A percentile compares a stretch with the other conserved stretches of the same genome.
Conservation (phyloP, 768 basidiomycete genomes). For the Lactarius hatsudake region DNA sequence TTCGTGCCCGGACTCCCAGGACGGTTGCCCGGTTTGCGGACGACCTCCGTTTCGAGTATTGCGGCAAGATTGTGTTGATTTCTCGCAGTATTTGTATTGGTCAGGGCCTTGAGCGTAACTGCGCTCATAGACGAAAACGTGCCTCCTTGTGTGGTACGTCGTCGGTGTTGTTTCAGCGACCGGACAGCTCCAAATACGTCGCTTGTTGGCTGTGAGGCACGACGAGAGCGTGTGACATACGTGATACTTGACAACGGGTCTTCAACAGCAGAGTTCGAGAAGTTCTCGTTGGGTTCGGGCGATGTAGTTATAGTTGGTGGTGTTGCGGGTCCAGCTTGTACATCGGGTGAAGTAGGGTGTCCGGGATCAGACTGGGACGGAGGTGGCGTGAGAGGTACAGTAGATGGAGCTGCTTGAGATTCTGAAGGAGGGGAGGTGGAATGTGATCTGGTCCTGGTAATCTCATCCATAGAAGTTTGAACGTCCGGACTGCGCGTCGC, state of each 20-base stretch:
- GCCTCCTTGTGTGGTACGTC: constrained; percentile 31
- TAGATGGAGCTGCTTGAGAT: neutral
- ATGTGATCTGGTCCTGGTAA: neutral
- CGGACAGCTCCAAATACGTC: constrained; percentile 40
- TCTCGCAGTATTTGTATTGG: constrained; percentile 63
- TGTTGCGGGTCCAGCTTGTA: neutral
- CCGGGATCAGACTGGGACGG: neutral
- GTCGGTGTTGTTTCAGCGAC: constrained; percentile 8
- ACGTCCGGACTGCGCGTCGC: neutral
- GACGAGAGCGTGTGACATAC: constrained; percentile 18
- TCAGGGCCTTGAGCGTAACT: constrained; percentile 65
- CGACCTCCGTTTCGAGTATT: constrained; percentile 64
- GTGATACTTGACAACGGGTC: neutral
- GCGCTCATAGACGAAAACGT: constrained; percentile 66
- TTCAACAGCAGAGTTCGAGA: neutral
- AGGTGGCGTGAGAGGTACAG: neutral
- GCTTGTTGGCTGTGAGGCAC: constrained; percentile 31
- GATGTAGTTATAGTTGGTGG: neutral
- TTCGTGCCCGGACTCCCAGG: constrained; percentile 81
- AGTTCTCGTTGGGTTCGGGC: neutral
- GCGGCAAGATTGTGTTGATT: constrained; percentile 64
- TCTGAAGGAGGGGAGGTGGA: constrained; percentile 4
- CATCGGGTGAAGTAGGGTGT: neutral
- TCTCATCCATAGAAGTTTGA: constrained; percentile 1
- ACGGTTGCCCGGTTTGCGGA: constrained; percentile 64